Percentiles rank a stretch among this genome's conserved stretches.
These are phyloP conservation scores for Neurospora crassa DNA, from an alignment of 2,329 filamentous ascomycete species.

Conservation along the genomic window DNA sequence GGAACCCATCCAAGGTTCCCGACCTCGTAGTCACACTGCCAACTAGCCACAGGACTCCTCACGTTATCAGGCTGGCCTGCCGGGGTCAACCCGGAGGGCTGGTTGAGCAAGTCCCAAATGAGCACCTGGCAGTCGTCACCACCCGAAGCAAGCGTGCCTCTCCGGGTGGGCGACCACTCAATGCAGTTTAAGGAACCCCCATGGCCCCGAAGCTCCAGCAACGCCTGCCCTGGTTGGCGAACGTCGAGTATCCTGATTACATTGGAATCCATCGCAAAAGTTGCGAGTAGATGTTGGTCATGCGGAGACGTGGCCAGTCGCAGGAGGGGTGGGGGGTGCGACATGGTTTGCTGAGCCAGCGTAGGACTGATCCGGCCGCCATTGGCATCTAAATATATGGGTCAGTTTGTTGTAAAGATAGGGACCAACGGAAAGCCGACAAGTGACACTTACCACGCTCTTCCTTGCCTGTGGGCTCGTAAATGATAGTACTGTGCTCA, in stretches of 20 bases:
- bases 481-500: slow-evolving; percentile 98
- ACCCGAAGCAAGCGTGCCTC: slow-evolving; percentile 84
- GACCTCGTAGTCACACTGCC: slow-evolving; percentile 82
- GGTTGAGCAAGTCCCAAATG: slow-evolving; percentile 85
- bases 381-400: slow-evolving; percentile 35
- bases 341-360: slow-evolving; percentile 67
- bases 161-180: slow-evolving; percentile 84
- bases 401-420: neutral
- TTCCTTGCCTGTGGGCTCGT: slow-evolving; percentile 87
- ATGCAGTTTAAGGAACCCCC: slow-evolving; percentile 79
- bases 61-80: slow-evolving; percentile 43
- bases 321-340: slow-evolving; percentile 66
- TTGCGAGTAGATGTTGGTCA: slow-evolving; percentile 91
- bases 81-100: slow-evolving; percentile 42
- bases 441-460: slow-evolving; percentile 46
- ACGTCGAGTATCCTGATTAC: slow-evolving; percentile 93
- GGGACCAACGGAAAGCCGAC: neutral
- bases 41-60: slow-evolving; percentile 63
- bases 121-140: slow-evolving; percentile 87
- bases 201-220: slow-evolving; percentile 88
- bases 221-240: slow-evolving; percentile 86
- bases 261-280: slow-evolving; percentile 88
- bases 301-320: slow-evolving; percentile 85
- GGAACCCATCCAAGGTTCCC: slow-evolving; percentile 81
- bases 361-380: slow-evolving; percentile 62